Conservation (phyloP, 345 rosid genomes). For the Gossypium australe region DNA sequence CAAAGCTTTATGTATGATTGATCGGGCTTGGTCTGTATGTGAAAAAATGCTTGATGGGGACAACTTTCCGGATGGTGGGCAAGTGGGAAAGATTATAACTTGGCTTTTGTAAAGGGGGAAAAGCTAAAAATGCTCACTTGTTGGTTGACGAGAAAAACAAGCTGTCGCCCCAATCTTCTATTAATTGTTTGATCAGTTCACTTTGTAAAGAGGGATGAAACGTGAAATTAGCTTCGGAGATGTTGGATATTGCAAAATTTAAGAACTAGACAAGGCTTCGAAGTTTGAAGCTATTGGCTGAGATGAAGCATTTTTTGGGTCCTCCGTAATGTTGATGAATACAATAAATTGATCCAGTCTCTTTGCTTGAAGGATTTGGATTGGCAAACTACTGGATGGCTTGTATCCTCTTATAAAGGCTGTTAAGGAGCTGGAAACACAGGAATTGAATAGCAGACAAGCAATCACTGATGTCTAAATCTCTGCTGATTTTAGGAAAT, state of each 20-base stretch:
- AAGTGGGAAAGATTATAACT: constrained; percentile 59
- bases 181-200: constrained; percentile 41
- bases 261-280: constrained; percentile 66
- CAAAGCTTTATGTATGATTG: constrained; percentile 57
- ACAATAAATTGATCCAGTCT: constrained; percentile 71
- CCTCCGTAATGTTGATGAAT: constrained; percentile 59
- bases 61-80: constrained; percentile 37
- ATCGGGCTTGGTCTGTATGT: constrained; percentile 54
- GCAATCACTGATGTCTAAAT: background rate
- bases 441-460: constrained; percentile 25
- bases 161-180: constrained; percentile 36
- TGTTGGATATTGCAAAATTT: constrained; percentile 72
- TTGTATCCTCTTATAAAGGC: constrained; percentile 66
- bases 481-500: background rate
- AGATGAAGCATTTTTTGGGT: constrained; percentile 69
- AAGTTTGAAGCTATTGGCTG: constrained; percentile 47
- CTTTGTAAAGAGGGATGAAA: constrained; percentile 56
- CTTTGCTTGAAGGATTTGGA: constrained; percentile 73
- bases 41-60: constrained; percentile 60
- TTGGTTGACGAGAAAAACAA: constrained; percentile 44
- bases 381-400: constrained; percentile 58
- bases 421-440: constrained; percentile 69
- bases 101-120: constrained; percentile 61
- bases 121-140: constrained; percentile 48
- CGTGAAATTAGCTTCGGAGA: constrained; percentile 52